Conservation (phyloP, 441 rosid genomes). For the Capsella rubella region DNA sequence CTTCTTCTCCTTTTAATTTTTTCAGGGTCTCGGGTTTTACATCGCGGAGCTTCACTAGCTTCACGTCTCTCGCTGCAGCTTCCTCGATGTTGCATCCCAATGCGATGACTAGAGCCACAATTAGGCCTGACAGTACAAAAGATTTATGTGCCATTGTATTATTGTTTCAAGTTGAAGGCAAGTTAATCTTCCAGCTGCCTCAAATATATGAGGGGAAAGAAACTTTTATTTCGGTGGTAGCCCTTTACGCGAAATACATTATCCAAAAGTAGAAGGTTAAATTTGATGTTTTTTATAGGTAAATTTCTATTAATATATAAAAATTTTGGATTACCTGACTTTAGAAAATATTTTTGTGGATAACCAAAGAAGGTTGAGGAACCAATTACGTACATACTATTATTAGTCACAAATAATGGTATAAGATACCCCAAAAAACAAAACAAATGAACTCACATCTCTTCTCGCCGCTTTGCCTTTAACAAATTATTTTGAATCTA, state of each 20-base stretch:
- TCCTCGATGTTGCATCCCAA: constrained; percentile 28
- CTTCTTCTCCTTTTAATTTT: constrained; percentile 34
- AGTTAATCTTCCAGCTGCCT: neutral
- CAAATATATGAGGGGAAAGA: constrained; percentile 14
- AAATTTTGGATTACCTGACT: constrained; percentile 3
- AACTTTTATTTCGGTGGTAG: constrained; percentile 17
- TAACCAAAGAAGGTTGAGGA: constrained; percentile 23
- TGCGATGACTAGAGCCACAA: constrained; percentile 28
- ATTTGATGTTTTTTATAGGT: constrained; percentile 7
- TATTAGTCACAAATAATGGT: constrained; percentile 14
- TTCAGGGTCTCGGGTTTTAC: constrained; percentile 38
- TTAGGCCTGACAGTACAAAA: constrained; percentile 7
- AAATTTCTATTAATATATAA: neutral
- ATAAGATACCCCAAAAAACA: constrained; percentile 1
- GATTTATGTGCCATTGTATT: constrained; percentile 27
- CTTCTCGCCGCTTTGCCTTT: constrained; percentile 37
- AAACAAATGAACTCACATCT: constrained; percentile 24
- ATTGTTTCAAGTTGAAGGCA: constrained; percentile 7
- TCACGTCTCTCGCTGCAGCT: constrained; percentile 40
- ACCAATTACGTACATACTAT: constrained; percentile 19
- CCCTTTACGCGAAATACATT: neutral
- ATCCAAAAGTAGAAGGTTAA: constrained; percentile 22
- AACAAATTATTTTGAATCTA: constrained; percentile 34
- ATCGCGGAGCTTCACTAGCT: constrained; percentile 37
- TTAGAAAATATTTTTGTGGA: constrained; percentile 17